Conservation (phyloP, 208 protist genomes). For the Trypanosoma vivax region DNA sequence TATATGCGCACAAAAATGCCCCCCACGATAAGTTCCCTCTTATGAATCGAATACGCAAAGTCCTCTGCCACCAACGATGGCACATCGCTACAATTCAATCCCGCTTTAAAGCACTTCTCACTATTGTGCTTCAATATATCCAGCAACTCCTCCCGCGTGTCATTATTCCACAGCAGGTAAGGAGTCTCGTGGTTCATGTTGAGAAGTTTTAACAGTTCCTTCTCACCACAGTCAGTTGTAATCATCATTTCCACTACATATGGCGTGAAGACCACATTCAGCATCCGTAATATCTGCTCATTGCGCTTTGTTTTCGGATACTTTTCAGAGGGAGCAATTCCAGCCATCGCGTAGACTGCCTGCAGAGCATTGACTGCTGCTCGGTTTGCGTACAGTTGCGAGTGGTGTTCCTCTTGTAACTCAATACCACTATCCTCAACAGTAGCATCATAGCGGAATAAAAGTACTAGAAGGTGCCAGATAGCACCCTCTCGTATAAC, state of each 20-base stretch:
- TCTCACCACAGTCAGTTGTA: constrained; percentile 15
- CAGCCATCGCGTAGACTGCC: constrained; percentile 57
- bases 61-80: neutral
- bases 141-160: constrained; percentile 60
- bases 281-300: constrained; percentile 22
- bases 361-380: constrained; percentile 58
- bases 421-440: constrained; percentile 60
- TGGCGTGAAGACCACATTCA: constrained; percentile 76
- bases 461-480: constrained; percentile 74
- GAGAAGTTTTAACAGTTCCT: constrained; percentile 68
- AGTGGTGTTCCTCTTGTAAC: constrained; percentile 65
- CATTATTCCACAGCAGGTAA: constrained; percentile 88
- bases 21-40: constrained; percentile 76
- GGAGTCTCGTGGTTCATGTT: constrained; percentile 84
- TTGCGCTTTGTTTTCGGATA: constrained; percentile 29
- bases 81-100: constrained; percentile 17
- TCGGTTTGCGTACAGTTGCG: constrained; percentile 76
- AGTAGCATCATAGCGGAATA: constrained; percentile 91
- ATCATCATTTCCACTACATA: constrained; percentile 70
- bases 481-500: constrained; percentile 63
- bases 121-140: constrained; percentile 59
- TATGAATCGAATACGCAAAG: constrained; percentile 67
- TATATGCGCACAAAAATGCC: constrained; percentile 88
- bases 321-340: constrained; percentile 19
- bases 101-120: constrained; percentile 33